phyloP scores from a whole-genome alignment of 169 alveolate species.

The Cryptosporidium muris region DNA sequence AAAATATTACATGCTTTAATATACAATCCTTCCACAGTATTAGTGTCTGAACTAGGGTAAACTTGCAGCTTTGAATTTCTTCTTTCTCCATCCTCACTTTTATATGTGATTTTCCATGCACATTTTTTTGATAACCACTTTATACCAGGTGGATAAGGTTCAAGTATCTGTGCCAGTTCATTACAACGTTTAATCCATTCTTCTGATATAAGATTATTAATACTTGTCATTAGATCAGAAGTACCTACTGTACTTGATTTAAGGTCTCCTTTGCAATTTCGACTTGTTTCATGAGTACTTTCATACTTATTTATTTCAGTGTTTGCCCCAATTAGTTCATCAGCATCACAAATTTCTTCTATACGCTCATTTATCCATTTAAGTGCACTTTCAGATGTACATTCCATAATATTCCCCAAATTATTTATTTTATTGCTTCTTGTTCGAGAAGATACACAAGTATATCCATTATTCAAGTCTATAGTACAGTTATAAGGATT shows the following conservation, averaged over 20 bases:
- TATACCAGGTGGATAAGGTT: constrained; percentile 63
- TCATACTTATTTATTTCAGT: no score
- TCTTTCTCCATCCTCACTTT: constrained; percentile 36
- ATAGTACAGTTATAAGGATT: no score
- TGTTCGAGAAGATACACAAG: background rate
- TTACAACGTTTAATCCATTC: constrained; percentile 48
- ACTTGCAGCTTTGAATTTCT: background rate
- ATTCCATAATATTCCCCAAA: no score
- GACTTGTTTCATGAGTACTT: no score
- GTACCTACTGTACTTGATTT: no score
- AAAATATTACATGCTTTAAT: constrained; percentile 52
- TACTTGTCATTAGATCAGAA: background rate
- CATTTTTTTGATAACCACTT: constrained; percentile 40
- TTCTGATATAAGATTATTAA: constrained; percentile 15
- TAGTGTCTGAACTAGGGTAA: constrained; percentile 29
- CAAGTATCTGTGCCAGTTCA: constrained; percentile 43
- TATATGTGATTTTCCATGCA: constrained; percentile 51
- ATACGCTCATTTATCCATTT: no score
- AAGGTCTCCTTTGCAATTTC: no score
- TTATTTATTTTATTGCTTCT: background rate
- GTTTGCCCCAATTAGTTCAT: no score
- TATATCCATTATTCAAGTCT: background rate
- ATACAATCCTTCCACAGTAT: constrained; percentile 48
- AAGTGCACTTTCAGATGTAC: no score
- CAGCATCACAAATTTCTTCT: no score